Evolutionary conservation across 768 basidiomycete genomes (phyloP).

Genomic region (Tricholoma terreum): DNA sequence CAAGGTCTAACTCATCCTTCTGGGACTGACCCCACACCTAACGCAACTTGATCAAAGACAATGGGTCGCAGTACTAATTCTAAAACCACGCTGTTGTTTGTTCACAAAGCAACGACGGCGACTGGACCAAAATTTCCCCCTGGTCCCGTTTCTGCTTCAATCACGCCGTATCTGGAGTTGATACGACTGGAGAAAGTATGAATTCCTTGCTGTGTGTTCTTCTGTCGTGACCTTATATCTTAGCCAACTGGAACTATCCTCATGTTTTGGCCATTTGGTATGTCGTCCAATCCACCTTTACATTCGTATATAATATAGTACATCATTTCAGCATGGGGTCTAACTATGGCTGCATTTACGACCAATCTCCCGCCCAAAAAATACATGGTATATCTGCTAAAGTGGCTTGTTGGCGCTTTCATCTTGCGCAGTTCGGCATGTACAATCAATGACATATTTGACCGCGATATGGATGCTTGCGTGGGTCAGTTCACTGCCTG

Average conservation of each 20-base stretch:
- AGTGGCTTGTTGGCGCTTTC: conserved; percentile 39
- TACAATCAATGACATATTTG: conserved; percentile 55
- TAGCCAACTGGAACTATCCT: conserved; percentile 50
- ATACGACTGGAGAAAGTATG: conserved; percentile 50
- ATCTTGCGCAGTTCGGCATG: conserved; percentile 48
- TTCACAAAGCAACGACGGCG: conserved; percentile 13
- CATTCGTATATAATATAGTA: neutral
- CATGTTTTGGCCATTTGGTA: conserved; percentile 56
- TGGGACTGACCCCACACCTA: neutral
- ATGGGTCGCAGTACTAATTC: conserved; percentile 18
- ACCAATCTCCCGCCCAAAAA: conserved; percentile 26
- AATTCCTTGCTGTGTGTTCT: neutral
- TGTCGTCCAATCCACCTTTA: neutral
- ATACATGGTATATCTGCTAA: conserved; percentile 30
- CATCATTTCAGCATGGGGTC: conserved; percentile 38
- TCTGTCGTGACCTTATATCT: neutral
- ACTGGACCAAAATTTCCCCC: conserved; percentile 30
- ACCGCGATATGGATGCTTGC: conserved; percentile 48
- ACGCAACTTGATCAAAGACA: neutral
- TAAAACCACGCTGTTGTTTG: conserved; percentile 25
- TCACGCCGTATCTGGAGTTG: conserved; percentile 45
- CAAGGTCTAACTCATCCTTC: neutral
- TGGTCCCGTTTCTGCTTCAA: conserved; percentile 22
- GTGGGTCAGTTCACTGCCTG: conserved; percentile 37
- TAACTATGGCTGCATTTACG: conserved; percentile 48